phyloP scores from a whole-genome alignment of 352 stramenopile genomes.

The Pythium oligandrum region DNA sequence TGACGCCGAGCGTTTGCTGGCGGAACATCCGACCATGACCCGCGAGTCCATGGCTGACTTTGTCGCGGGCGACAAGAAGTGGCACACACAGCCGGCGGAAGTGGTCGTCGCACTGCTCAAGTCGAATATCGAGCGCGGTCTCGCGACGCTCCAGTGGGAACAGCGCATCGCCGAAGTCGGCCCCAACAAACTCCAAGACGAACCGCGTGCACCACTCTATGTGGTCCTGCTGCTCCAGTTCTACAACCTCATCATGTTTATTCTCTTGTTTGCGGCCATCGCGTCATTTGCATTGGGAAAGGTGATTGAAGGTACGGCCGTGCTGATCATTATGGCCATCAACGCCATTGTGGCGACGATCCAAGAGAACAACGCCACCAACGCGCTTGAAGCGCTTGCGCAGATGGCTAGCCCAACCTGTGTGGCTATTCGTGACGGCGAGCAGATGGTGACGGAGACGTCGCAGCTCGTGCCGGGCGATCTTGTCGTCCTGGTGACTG shows the following conservation, averaged over 20 bases:
- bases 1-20: constrained; percentile 50
- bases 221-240: constrained; percentile 74
- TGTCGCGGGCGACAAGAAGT: constrained; percentile 47
- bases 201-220: constrained; percentile 46
- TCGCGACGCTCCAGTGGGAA: constrained; percentile 38
- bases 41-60: constrained; percentile 50
- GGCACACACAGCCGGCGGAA: constrained; percentile 40
- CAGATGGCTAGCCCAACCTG: constrained; percentile 63
- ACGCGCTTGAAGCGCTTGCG: constrained; percentile 53
- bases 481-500: constrained; percentile 87
- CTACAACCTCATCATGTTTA: constrained; percentile 73
- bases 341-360: constrained; percentile 58
- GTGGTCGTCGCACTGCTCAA: constrained; percentile 45
- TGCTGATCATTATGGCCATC: constrained; percentile 58
- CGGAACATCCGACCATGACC: constrained; percentile 39
- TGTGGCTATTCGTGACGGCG: constrained; percentile 56
- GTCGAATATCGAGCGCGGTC: constrained; percentile 42
- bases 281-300: constrained; percentile 55
- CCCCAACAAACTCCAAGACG: constrained; percentile 56
- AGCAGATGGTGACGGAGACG: constrained; percentile 59
- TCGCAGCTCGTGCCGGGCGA: constrained; percentile 72
- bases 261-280: constrained; percentile 56
- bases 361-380: constrained; percentile 61
- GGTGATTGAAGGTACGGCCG: constrained; percentile 64
- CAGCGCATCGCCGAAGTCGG: constrained; percentile 39